phyloP scores from a whole-genome alignment of 2,329 filamentous ascomycete species.

The Diaporthe citriasiana region DNA sequence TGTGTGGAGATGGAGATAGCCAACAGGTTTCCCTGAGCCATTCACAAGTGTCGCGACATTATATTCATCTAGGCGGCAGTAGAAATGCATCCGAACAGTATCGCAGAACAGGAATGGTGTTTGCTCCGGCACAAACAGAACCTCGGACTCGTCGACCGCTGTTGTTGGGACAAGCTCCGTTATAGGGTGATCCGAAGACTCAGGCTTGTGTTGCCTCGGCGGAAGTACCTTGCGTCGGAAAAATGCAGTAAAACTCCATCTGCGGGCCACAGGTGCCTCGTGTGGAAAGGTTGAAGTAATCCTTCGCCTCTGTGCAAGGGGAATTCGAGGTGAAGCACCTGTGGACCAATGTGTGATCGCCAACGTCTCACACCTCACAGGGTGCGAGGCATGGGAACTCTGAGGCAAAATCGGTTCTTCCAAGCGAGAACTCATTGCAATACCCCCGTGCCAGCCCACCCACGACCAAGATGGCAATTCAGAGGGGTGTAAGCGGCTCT shows the following conservation, averaged over 20 bases:
- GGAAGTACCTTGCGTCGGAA: too few relatives aligned
- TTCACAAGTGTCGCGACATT: neutral
- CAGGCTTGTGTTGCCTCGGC: neutral
- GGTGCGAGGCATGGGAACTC: neutral
- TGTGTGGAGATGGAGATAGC: conserved; percentile 1
- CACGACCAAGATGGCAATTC: neutral
- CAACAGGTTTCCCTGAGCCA: neutral
- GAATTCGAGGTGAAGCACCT: neutral
- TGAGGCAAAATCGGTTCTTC: neutral
- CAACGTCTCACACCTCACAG: neutral
- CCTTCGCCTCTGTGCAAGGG: neutral
- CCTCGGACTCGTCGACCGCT: neutral
- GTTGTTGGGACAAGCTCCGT: too few relatives aligned
- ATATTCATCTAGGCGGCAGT: neutral
- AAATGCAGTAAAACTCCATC: too few relatives aligned
- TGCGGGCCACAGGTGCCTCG: neutral
- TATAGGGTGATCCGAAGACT: neutral
- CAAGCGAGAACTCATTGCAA: neutral
- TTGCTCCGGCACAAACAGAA: neutral
- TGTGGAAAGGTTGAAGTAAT: neutral
- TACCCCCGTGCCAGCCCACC: neutral
- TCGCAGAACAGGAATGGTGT: neutral
- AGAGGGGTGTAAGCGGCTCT: neutral
- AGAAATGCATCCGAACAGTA: neutral
- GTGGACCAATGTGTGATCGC: neutral